Conservation (phyloP, 139 green algal species). For the Micractinium sp. region DNA sequence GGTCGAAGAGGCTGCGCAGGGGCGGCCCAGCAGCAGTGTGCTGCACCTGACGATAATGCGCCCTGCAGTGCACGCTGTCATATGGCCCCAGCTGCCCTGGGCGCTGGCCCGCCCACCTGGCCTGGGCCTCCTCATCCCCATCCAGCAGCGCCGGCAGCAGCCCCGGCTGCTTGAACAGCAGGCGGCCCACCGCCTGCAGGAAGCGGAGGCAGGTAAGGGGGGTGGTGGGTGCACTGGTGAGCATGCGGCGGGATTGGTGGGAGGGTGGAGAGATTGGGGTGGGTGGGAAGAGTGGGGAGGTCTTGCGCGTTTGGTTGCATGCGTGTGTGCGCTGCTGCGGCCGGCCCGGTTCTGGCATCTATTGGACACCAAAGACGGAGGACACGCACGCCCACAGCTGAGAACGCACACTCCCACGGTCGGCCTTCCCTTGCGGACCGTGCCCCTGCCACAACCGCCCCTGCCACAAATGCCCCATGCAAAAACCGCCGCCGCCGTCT, state of each 20-base stretch:
- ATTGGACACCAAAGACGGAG: too few relatives aligned
- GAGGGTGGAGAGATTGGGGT: background rate
- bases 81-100: too few relatives aligned
- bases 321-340: too few relatives aligned
- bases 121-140: background rate
- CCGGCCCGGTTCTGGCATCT: too few relatives aligned
- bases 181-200: slow-evolving; percentile 12
- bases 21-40: too few relatives aligned
- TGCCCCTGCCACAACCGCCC: background rate
- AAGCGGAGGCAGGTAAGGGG: background rate
- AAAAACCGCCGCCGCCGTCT: too few relatives aligned
- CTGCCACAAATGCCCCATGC: background rate
- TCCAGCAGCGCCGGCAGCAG: background rate
- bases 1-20: too few relatives aligned
- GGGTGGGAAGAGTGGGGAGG: background rate
- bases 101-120: too few relatives aligned
- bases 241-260: background rate
- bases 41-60: too few relatives aligned
- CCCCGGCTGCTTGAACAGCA: slow-evolving; percentile 36
- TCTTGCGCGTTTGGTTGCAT: too few relatives aligned
- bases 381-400: background rate
- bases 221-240: background rate
- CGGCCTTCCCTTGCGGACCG: background rate
- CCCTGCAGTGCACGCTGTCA: too few relatives aligned
- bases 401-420: background rate